Conservation (phyloP, 2,329 filamentous ascomycete species). For the Trichoderma sp. region DNA sequence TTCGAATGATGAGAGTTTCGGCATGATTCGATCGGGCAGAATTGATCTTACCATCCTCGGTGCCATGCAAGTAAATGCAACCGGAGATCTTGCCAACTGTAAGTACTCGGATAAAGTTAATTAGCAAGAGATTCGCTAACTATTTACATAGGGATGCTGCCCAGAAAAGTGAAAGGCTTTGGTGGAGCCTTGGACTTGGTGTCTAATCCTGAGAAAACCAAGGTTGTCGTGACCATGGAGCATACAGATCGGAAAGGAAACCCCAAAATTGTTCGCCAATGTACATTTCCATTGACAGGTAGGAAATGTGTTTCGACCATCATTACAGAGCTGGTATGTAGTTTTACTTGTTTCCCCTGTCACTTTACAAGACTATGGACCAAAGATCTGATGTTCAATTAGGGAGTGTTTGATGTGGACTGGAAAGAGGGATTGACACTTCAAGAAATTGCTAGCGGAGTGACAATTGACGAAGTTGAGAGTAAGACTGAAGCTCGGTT, state of each 20-base stretch:
- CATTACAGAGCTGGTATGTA: conserved; percentile 76
- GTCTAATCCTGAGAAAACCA: conserved; percentile 79
- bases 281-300: conserved; percentile 90
- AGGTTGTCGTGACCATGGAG: conserved; percentile 97
- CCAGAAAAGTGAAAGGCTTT: conserved; percentile 90
- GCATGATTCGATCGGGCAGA: conserved; percentile 87
- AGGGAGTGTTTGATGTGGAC: conserved; percentile 63
- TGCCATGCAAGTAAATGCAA: conserved; percentile 83
- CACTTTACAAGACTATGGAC: not conserved
- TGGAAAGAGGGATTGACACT: conserved; percentile 78
- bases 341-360: not conserved
- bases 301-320: conserved; percentile 85
- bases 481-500: conserved; percentile 87
- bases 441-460: conserved; percentile 82
- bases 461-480: conserved; percentile 85
- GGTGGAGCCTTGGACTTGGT: conserved; percentile 94
- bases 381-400: not conserved
- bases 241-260: conserved; percentile 95
- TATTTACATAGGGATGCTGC: conserved; percentile 62
- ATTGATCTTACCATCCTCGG: conserved; percentile 87
- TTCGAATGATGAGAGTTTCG: conserved; percentile 86
- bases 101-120: too few species aligned
- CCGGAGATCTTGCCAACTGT: conserved; percentile 82
- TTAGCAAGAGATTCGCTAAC: too few species aligned
- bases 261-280: conserved; percentile 93